Conservation (phyloP, 352 stramenopile genomes). For the Phytophthora citricola region DNA sequence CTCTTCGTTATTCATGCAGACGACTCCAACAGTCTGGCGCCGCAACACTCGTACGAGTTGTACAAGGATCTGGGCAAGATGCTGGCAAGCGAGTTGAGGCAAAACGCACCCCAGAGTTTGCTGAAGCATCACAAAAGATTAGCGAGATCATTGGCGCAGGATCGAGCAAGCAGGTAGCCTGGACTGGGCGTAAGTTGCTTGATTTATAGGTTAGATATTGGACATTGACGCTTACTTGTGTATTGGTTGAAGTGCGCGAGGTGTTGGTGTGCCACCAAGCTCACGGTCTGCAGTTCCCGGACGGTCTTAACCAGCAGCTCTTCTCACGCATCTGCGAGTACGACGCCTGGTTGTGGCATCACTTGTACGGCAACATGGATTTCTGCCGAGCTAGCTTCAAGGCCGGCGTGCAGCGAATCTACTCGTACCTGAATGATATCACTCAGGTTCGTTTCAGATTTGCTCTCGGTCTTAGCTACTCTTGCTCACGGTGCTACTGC, state of each 20-base stretch:
- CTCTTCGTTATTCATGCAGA: constrained; percentile 58
- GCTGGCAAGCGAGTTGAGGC: constrained; percentile 56
- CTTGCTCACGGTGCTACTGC: too few relatives aligned
- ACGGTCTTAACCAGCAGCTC: constrained; percentile 60
- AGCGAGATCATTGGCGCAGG: constrained; percentile 52
- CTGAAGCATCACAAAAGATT: constrained; percentile 46
- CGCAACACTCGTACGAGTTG: constrained; percentile 73
- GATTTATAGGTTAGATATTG: background rate
- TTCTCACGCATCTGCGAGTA: constrained; percentile 70
- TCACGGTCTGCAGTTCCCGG: constrained; percentile 63
- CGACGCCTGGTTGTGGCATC: constrained; percentile 81
- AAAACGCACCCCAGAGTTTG: constrained; percentile 55
- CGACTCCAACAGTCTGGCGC: constrained; percentile 54
- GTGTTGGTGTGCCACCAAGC: constrained; percentile 72
- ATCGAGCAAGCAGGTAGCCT: constrained; percentile 52
- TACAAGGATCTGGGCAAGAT: constrained; percentile 59
- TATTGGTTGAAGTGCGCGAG: constrained; percentile 60
- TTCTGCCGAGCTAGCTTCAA: constrained; percentile 73
- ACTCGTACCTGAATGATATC: constrained; percentile 52
- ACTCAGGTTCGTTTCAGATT: constrained; percentile 35
- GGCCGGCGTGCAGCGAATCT: constrained; percentile 61
- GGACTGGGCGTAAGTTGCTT: constrained; percentile 67
- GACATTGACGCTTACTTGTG: background rate
- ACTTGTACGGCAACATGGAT: constrained; percentile 70
- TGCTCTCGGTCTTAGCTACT: background rate